phyloP scores from a whole-genome alignment of 345 rosid genomes.

The Limnanthes douglasii region DNA sequence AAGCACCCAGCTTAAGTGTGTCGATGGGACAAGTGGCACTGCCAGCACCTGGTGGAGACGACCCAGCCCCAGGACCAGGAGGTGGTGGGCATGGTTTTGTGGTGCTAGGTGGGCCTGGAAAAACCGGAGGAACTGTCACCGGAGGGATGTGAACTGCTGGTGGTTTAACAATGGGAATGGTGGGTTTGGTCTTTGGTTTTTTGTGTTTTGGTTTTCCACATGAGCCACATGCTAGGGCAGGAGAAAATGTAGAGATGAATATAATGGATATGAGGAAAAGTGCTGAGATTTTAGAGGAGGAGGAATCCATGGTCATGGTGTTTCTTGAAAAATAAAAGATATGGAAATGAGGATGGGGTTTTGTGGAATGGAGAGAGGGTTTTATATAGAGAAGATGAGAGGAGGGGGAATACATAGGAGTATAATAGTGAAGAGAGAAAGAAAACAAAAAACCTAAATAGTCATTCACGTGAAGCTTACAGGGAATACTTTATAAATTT shows the following conservation, averaged over 20 bases:
- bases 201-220: slow-evolving; percentile 31
- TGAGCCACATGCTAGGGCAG: slow-evolving; percentile 36
- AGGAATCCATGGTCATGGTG: no score
- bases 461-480: no score
- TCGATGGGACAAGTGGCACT: slow-evolving; percentile 59
- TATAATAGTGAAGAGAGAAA: no score
- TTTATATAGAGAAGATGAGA: no score
- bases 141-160: slow-evolving; percentile 21
- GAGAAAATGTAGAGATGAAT: slow-evolving; percentile 34
- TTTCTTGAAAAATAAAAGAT: no score
- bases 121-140: slow-evolving; percentile 12
- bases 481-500: no score
- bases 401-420: no score
- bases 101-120: slow-evolving; percentile 10
- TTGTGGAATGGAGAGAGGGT: no score
- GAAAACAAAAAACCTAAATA: no score
- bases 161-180: slow-evolving; percentile 18
- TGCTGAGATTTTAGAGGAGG: slow-evolving; percentile 32
- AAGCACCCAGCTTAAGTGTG: slow-evolving; percentile 75
- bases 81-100: slow-evolving; percentile 10
- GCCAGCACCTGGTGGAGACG: slow-evolving; percentile 12
- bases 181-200: slow-evolving; percentile 17
- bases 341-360: no score
- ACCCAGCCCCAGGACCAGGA: slow-evolving; percentile 9
- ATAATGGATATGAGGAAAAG: slow-evolving; percentile 41